phyloP scores from a whole-genome alignment of 306 rosid genomes.

The Dalbergia cochinchinensis region DNA sequence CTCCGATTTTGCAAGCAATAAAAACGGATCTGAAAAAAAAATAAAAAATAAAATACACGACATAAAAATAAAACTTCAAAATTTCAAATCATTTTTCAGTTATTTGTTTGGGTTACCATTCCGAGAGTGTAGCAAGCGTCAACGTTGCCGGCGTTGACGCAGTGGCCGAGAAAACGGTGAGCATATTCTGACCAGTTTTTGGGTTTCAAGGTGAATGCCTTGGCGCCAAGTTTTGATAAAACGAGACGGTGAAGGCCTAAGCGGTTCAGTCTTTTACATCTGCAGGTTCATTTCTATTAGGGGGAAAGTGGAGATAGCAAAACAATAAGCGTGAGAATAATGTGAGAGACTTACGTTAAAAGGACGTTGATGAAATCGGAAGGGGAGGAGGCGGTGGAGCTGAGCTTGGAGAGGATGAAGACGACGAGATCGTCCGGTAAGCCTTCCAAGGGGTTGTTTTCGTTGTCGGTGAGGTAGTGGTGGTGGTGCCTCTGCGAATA shows the following conservation, averaged over 20 bases:
- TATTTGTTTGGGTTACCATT: constrained; percentile 53
- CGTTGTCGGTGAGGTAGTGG: neutral
- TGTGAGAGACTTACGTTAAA: constrained; percentile 56
- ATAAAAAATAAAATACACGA: neutral
- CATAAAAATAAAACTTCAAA: neutral
- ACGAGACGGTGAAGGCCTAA: constrained; percentile 64
- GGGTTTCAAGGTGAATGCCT: constrained; percentile 53
- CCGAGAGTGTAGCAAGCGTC: constrained; percentile 80
- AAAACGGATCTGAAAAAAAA: constrained; percentile 67
- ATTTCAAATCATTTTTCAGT: neutral
- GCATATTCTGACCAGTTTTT: constrained; percentile 67
- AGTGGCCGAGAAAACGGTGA: constrained; percentile 63
- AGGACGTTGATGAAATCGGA: constrained; percentile 60
- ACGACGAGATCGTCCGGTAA: constrained; percentile 73
- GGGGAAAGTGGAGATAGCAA: neutral
- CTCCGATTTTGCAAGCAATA: constrained; percentile 67
- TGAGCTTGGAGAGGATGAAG: constrained; percentile 65
- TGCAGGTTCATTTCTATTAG: neutral
- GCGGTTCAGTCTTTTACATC: constrained; percentile 72
- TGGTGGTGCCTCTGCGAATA: neutral
- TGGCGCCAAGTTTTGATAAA: constrained; percentile 57
- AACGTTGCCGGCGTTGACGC: constrained; percentile 65
- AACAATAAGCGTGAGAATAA: neutral
- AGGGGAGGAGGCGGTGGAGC: constrained; percentile 69
- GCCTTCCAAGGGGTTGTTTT: constrained; percentile 56